Conservation (phyloP, 805 yeast genomes). For the Lipomyces yamanashiensis region DNA sequence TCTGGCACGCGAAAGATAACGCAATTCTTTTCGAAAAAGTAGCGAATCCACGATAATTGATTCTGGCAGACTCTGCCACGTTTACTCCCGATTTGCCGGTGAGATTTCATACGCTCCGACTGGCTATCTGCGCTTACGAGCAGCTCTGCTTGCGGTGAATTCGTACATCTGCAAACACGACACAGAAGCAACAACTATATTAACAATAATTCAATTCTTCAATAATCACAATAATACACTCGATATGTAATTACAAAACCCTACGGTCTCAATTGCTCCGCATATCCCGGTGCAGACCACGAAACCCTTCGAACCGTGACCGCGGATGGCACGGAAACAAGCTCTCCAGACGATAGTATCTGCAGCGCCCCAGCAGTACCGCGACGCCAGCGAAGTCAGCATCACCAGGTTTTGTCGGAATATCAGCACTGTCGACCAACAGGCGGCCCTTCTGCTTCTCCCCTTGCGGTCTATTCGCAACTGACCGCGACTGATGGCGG, state of each 20-base stretch:
- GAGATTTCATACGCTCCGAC: too few relatives aligned
- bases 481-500: neutral
- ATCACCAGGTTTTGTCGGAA: neutral
- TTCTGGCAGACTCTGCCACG: neutral
- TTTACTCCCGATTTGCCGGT: too few relatives aligned
- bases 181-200: too few relatives aligned
- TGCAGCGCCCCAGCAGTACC: neutral
- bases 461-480: neutral
- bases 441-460: neutral
- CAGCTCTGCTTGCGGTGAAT: too few relatives aligned
- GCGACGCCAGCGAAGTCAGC: neutral
- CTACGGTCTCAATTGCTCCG: too few relatives aligned
- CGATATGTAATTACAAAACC: too few relatives aligned
- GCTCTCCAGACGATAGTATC: neutral
- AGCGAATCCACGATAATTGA: neutral
- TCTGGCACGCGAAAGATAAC: conserved; percentile 15
- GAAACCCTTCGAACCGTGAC: too few relatives aligned
- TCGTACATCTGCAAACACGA: too few relatives aligned
- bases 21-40: conserved; percentile 16
- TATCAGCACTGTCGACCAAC: neutral
- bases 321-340: neutral
- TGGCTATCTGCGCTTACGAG: too few relatives aligned
- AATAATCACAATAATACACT: too few relatives aligned
- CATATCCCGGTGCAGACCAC: too few relatives aligned
- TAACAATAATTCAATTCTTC: too few relatives aligned